Percentiles rank a stretch among this genome's conserved stretches.
phyloP scores from a whole-genome alignment of 2,329 filamentous ascomycete genomes.

The Penicillium sp. region DNA sequence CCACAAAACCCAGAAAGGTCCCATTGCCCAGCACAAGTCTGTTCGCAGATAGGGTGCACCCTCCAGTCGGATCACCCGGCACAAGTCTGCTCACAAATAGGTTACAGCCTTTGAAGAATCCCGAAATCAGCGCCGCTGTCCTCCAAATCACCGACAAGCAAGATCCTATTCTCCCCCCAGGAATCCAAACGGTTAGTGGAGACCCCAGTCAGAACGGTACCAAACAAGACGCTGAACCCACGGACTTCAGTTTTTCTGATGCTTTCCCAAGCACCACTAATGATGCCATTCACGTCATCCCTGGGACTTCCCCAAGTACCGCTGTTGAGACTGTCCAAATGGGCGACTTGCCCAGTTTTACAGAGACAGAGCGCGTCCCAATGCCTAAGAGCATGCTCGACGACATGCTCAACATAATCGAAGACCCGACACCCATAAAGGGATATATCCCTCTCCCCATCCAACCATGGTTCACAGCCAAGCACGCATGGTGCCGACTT shows the following conservation, averaged over 20 bases:
- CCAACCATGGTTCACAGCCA: neutral
- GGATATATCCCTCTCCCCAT: neutral
- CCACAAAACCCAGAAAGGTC: neutral
- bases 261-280: neutral
- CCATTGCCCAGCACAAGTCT: neutral
- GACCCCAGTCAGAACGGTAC: neutral
- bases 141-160: constrained; percentile 1
- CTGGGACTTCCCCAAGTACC: neutral
- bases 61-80: neutral
- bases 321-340: neutral
- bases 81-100: neutral
- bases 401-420: constrained; percentile 1
- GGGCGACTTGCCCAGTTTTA: constrained; percentile 1
- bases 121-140: constrained; percentile 46
- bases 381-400: constrained; percentile 8
- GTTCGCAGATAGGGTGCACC: neutral
- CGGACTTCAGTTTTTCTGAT: constrained; percentile 8
- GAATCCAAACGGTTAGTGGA: constrained; percentile 15
- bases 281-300: neutral
- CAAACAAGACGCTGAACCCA: constrained; percentile 6
- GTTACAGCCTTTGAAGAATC: neutral
- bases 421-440: neutral
- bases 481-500: neutral
- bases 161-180: constrained; percentile 10
- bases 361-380: neutral